phyloP scores from a whole-genome alignment of 306 rosid species.

The Mimosa bimucronata region DNA sequence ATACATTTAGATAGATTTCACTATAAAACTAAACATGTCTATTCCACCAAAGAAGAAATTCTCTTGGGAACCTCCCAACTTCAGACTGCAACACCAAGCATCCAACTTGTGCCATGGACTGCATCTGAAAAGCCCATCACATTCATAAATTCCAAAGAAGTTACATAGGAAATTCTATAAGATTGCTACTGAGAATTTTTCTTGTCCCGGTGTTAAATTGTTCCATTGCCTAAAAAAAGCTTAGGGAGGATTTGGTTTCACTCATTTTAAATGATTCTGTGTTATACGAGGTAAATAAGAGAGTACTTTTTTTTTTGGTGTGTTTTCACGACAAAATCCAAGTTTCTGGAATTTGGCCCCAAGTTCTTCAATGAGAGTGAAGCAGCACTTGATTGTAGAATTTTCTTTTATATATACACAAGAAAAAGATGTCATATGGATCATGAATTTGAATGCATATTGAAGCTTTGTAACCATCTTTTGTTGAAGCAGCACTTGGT shows the following conservation, averaged over 20 bases:
- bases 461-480: no score
- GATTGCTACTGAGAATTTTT: background rate
- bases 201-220: background rate
- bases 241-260: no score
- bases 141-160: conserved; percentile 14
- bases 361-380: background rate
- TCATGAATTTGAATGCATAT: no score
- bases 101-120: conserved; percentile 91
- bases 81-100: conserved; percentile 86
- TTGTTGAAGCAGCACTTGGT: background rate
- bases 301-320: no score
- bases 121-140: conserved; percentile 34
- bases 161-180: conserved; percentile 2
- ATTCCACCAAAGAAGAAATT: conserved; percentile 80
- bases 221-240: background rate
- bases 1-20: background rate
- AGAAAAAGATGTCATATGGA: no score
- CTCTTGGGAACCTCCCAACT: conserved; percentile 75
- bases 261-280: no score
- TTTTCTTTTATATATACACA: no score
- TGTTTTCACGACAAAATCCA: background rate
- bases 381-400: background rate
- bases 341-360: background rate
- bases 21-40: background rate
- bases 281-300: no score